Evolutionary conservation across 2,329 filamentous ascomycete species (phyloP), one percentile per base, ranked within the genome.

Genomic region (Pestalotiopsis sp.): DNA sequence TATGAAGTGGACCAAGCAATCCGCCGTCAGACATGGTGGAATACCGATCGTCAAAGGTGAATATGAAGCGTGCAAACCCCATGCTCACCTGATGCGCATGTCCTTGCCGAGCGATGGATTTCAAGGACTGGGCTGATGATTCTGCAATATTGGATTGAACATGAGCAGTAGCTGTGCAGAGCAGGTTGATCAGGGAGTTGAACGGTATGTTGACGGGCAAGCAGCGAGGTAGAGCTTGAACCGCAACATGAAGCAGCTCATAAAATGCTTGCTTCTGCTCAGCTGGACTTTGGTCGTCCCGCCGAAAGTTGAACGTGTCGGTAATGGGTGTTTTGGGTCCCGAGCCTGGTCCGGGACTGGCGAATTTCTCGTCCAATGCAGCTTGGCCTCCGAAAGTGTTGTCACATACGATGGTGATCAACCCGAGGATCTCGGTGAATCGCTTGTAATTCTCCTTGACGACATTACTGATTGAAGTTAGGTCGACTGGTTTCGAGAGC

Each of bases 1-100:
- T 98, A 76, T 99, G 96, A 4, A 92, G 93, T 41, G 94, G 91
- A 0, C 95, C 96, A 27, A 99, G 89, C 91, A 99, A 96, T 2
- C 96, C 96, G 39, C 97, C 96, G 76, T 99, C 96, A 11, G 95
- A 97, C 91, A 98, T 98, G 39, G 96, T 98, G 1, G 95, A 94
- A 79, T 99, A 99, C 27, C 95, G 91, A 73, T 97, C 95, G 79
- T 99, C 97, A 78, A 98, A 99, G 74, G 96, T 97, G 83, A 99
- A 99, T 66, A 99, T 99, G 81, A 98, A 99, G 31, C 95, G 88
- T 49, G 96, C 94, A 81, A 99, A 99, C 0, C 96, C 95, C 81
- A 97, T 97, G 0, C 95, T 97, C 3, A 99, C 96, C 79, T 96
- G 93, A 74, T 99, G 94, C 0, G 96, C 95, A 80, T 97, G 93